These are phyloP conservation scores for Acanthamoeba comandoni DNA, from an alignment of 208 protist species.

Conservation along the genomic window DNA sequence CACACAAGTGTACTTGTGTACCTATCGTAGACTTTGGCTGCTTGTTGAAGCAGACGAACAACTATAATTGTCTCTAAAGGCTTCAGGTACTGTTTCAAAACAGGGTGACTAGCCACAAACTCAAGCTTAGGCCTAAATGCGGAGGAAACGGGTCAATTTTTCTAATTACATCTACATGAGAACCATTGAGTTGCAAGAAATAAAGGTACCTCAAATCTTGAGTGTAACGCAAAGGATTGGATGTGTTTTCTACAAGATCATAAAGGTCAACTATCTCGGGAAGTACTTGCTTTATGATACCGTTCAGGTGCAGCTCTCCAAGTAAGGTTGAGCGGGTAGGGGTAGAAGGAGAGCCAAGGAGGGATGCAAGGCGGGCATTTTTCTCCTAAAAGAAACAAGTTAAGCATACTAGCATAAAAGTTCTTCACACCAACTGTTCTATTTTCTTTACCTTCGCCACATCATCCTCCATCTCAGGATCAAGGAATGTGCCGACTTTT, in stretches of 20 bases:
- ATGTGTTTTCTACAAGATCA: constrained; percentile 79
- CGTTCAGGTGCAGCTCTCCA: constrained; percentile 48
- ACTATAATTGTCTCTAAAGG: constrained; percentile 48
- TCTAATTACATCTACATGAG: no score
- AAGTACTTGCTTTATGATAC: constrained; percentile 45
- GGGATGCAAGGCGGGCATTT: constrained; percentile 54
- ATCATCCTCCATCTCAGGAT: neutral
- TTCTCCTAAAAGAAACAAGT: constrained; percentile 73
- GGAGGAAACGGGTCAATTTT: neutral
- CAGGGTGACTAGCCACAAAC: constrained; percentile 43
- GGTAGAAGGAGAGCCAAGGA: constrained; percentile 69
- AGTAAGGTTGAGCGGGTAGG: constrained; percentile 75
- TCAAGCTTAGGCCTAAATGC: constrained; percentile 56
- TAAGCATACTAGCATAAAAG: constrained; percentile 40
- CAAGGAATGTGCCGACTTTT: constrained; percentile 8
- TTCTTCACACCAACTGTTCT: constrained; percentile 30
- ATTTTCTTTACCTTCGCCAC: neutral
- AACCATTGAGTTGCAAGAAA: no score
- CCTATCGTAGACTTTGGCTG: constrained; percentile 16
- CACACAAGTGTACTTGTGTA: no score
- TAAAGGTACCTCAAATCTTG: constrained; percentile 50
- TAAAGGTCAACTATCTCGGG: constrained; percentile 78
- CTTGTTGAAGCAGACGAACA: constrained; percentile 50
- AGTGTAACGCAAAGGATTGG: constrained; percentile 73
- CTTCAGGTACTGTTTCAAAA: constrained; percentile 26